These are phyloP conservation scores for Pestalotiopsis sp. DNA, from an alignment of 2,329 filamentous ascomycete species.

Conservation along the genomic window DNA sequence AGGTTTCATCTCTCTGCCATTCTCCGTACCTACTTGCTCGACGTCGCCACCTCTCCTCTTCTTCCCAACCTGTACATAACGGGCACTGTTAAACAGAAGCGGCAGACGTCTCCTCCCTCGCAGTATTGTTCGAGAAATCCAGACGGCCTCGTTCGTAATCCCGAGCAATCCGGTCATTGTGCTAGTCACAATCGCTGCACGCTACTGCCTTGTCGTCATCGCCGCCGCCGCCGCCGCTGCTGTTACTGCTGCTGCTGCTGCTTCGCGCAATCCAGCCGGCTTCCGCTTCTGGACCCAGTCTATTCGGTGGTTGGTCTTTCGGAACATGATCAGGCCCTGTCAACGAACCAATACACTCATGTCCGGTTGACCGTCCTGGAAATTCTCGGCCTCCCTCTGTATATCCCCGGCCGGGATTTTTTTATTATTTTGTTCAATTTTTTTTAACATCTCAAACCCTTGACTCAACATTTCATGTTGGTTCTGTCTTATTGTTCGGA, in stretches of 20 bases:
- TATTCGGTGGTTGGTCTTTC: constrained; percentile 31
- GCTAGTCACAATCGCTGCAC: background rate
- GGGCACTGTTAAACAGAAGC: background rate
- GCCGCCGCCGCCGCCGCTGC: constrained; percentile 3
- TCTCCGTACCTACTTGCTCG: background rate
- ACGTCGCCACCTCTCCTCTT: background rate
- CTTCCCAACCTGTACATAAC: background rate
- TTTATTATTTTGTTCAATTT: background rate
- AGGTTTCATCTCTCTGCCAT: background rate
- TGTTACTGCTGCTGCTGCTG: background rate
- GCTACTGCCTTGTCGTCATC: constrained; percentile 5
- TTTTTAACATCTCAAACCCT: background rate
- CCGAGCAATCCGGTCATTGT: background rate
- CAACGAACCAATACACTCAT: constrained; percentile 12
- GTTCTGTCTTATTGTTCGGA: background rate
- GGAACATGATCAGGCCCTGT: constrained; percentile 1
- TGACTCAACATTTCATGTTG: background rate
- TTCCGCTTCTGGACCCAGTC: constrained; percentile 25
- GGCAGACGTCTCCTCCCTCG: background rate
- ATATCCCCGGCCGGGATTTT: background rate
- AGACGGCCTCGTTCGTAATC: background rate
- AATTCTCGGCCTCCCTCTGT: background rate
- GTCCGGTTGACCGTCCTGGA: constrained; percentile 21
- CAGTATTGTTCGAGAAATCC: background rate
- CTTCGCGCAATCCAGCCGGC: constrained; percentile 28